Conservation (phyloP, 352 stramenopile genomes). For the Phytophthora vignae region DNA sequence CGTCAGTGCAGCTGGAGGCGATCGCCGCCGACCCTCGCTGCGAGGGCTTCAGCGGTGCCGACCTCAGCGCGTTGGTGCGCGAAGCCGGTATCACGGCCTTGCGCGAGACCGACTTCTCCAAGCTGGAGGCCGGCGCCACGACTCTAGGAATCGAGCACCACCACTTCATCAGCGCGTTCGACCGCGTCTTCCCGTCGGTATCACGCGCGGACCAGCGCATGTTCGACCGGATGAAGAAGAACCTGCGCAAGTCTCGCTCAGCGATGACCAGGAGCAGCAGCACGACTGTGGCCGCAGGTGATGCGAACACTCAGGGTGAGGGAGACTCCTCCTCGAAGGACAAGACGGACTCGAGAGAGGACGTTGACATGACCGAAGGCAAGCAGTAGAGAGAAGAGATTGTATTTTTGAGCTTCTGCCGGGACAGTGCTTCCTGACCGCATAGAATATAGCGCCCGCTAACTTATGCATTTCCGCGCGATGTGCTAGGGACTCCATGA, state of each 20-base stretch:
- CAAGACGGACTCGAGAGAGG: conserved; percentile 5
- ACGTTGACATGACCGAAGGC: conserved; percentile 22
- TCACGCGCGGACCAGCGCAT: conserved; percentile 85
- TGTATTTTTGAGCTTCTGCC: conserved; percentile 22
- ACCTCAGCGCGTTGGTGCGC: conserved; percentile 96
- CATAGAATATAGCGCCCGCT: conserved; percentile 27
- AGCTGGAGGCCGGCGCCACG: conserved; percentile 36
- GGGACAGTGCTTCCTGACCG: conserved; percentile 12
- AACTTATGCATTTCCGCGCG: conserved; percentile 7
- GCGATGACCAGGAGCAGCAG: conserved; percentile 29
- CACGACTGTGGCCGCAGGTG: not conserved
- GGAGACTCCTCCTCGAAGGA: not conserved
- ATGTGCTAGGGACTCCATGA: too few relatives aligned
- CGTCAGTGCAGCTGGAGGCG: conserved; percentile 86
- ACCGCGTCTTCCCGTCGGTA: conserved; percentile 86
- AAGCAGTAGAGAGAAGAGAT: conserved; percentile 24
- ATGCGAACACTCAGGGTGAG: conserved; percentile 2
- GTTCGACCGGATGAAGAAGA: conserved; percentile 92
- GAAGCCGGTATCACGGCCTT: conserved; percentile 97
- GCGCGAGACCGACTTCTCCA: conserved; percentile 64
- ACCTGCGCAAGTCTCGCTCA: conserved; percentile 74
- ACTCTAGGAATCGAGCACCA: conserved; percentile 64
- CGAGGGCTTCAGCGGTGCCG: conserved; percentile 97
- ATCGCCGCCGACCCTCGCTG: conserved; percentile 92
- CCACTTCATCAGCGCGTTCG: conserved; percentile 81